Base-by-base conservation (phyloP, 306 rosid genomes). In the Vicia sativa region DNA sequence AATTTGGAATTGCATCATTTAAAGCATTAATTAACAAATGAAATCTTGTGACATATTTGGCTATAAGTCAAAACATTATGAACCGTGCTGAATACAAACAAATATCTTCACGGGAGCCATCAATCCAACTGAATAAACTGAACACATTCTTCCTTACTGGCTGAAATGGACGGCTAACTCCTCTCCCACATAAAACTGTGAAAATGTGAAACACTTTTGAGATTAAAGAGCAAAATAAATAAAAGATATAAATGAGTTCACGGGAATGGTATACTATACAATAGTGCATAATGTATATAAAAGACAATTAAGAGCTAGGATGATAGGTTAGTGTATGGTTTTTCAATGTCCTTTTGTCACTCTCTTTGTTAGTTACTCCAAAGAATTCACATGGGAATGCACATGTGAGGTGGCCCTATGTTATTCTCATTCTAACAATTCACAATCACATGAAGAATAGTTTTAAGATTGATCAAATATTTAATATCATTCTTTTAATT, bases 351-450 rank as follows among this genome's bases (percentile, higher is more conserved):
- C 67, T 69, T 45, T 10, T 65, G 68, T 74, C 68, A 7, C 46
- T 26, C 49, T 72, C 59, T 75, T 11, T 29, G 61, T 50, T 70
- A 13, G 64, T 68, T 74, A 34, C 62, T 76, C 73, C 62, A 18
- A 62, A 11, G 64, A 8, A 8, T 60, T 58, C 63, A 67, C 87
- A 87, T 79, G 88, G 79, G 82, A 81, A n/a, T 71, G 62, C 89
- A 80, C 87, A 77, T 84, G 89, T 73, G 78, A 81, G 44, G 9
- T 54, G 42, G 55, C 46, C 62, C 57, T 37, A 21, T 60, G 53
- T 83, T 79, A 41, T 68, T 81, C 67, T 79, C 95, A 77, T 62
- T 13, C 57, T 57, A 16, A 61, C 50, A 13, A 15, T 59, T 52
- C 9, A 21, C 14, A 21, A 50, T 85, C 85, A 83, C 87, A 81